Base-by-base conservation (phyloP, 2,329 filamentous ascomycete genomes). In the Fulvia fulva region DNA sequence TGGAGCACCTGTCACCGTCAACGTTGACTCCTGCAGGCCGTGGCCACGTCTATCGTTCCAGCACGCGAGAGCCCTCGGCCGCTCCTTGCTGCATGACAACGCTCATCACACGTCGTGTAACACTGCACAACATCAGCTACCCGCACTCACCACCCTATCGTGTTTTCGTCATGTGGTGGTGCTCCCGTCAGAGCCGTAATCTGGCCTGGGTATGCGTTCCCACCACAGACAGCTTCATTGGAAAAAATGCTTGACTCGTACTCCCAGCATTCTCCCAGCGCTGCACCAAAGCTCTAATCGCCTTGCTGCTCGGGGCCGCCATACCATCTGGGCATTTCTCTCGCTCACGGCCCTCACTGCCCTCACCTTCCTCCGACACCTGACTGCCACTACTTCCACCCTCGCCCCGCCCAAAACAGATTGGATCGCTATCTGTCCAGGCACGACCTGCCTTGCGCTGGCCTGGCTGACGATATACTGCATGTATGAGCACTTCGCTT, bases 51-150 rank as follows among this genome's bases (percentile, higher is more conserved):
- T 19, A 19, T 19, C 37, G 37, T n/a, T 41, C 37, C 37, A 41
- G 14, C 37, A 41, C 37, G 37, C 37, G 37, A 41, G 16, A 41
- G 37, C 37, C n/a, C n/a, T n/a, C n/a, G n/a, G n/a, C n/a, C 37
- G 19, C 37, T 51, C 52, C 52, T 54, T 54, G 37, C 52, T 54
- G 12, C 6, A 16, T 54, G 52, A 46, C 52, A 54, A 54, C 41
- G 52, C 44, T 32, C 45, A 11, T 54, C 52, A 5, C 23, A 47
- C 16, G 52, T 26, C 52, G 52, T 54, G 52, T 54, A 54, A 54
- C 52, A 28, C 26, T 21, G n/a, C 52, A 44, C 51, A 43, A 23
- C 51, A 44, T 12, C 32, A 25, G 12, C 28, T 34, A 12, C 6
- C n/a, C 19, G 5, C 19, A 21, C 32, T 44, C 51, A 21, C n/a